Evolutionary conservation across 2,329 filamentous ascomycete genomes (phyloP).

Genomic region (Fusarium pseudoanthophilum): DNA sequence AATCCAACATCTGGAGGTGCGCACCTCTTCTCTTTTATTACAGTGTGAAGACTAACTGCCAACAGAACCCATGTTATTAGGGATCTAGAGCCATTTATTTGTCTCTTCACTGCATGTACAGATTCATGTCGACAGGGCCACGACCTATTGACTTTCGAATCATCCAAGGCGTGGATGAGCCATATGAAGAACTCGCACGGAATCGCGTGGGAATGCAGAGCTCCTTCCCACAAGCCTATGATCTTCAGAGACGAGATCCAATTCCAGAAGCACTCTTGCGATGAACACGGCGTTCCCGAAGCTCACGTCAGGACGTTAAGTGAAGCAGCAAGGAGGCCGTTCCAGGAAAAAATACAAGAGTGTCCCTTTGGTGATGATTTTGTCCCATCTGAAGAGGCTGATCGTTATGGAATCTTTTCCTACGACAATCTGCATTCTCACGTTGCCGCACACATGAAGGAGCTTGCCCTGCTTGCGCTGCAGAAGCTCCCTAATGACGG

Average conservation of each 20-base stretch:
- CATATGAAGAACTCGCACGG: neutral
- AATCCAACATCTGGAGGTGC: neutral
- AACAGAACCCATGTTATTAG: neutral
- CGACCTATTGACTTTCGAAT: neutral
- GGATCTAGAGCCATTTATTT: neutral
- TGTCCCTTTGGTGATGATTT: conserved; percentile 3
- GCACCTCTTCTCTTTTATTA: neutral
- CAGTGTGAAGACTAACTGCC: neutral
- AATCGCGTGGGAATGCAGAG: neutral
- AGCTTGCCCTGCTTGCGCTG: neutral
- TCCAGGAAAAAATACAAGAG: neutral
- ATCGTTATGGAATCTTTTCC: neutral
- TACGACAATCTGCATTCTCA: neutral
- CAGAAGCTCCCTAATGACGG: neutral
- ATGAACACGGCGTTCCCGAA: neutral
- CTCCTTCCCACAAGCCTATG: neutral
- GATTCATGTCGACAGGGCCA: neutral
- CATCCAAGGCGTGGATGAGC: neutral
- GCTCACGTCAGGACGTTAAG: neutral
- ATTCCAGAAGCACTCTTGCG: neutral
- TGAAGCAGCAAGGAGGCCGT: neutral
- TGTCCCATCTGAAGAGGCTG: neutral
- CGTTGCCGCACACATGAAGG: conserved; percentile 1
- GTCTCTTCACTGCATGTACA: neutral
- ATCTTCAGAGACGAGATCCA: neutral